A percentile compares a stretch with the other conserved stretches of the same genome.
Evolutionary conservation across 352 stramenopile species (phyloP).

Genomic region (Pythium chondricola): DNA sequence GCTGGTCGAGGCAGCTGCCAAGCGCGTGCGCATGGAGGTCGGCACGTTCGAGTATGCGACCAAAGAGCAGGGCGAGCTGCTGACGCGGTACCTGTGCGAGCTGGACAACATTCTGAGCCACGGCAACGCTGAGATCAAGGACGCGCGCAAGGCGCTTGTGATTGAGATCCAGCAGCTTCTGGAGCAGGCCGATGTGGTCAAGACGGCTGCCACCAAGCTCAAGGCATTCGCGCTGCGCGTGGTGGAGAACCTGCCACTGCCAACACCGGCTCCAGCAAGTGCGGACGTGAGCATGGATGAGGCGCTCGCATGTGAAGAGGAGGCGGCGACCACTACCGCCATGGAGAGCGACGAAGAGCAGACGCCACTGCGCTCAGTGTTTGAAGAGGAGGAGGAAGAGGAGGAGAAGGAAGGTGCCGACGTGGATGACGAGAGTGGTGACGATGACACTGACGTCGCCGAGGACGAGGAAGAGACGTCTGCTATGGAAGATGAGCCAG

Average conservation of each 20-base stretch:
- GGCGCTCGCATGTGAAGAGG: slow-evolving; percentile 15
- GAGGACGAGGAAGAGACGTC: slow-evolving; percentile 12
- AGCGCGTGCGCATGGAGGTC: slow-evolving; percentile 42
- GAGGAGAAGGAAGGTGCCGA: slow-evolving; percentile 1
- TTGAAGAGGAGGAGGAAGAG: slow-evolving; percentile 3
- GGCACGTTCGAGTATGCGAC: slow-evolving; percentile 53
- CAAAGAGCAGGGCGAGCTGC: slow-evolving; percentile 53
- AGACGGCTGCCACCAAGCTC: slow-evolving; percentile 30
- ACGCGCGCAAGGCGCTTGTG: slow-evolving; percentile 44
- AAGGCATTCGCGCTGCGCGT: slow-evolving; percentile 36
- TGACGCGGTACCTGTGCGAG: slow-evolving; percentile 46
- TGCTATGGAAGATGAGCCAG: too few relatives aligned
- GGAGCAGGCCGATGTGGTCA: slow-evolving; percentile 33
- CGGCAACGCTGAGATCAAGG: slow-evolving; percentile 43
- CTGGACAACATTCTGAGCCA: slow-evolving; percentile 61
- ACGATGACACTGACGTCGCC: slow-evolving; percentile 14
- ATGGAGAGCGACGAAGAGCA: slow-evolving; percentile 5
- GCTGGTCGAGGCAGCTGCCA: slow-evolving; percentile 13
- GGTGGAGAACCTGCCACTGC: slow-evolving; percentile 15
- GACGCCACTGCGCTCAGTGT: not conserved
- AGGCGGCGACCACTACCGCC: slow-evolving; percentile 8
- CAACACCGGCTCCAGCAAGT: not conserved
- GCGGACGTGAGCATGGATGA: not conserved
- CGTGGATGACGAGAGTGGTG: slow-evolving; percentile 12
- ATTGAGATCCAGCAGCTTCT: slow-evolving; percentile 43